Evolutionary conservation across 1,284 basidiomycete species (phyloP), one percentile per base, ranked within the genome.

Genomic region (Cryptococcus sp.): DNA sequence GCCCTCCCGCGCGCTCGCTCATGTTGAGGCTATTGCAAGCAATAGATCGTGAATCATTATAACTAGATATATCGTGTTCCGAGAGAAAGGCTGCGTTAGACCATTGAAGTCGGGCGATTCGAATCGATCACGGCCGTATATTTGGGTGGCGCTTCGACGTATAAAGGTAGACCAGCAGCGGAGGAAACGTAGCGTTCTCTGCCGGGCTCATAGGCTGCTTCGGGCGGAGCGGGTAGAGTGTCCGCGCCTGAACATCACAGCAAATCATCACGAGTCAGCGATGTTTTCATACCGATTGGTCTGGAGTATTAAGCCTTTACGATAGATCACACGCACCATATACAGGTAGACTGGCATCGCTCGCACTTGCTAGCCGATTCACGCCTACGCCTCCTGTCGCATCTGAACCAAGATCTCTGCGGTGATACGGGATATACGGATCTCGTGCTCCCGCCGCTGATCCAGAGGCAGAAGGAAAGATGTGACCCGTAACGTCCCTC

Each of bases 121-220:
- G 42, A 45, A 10, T 45, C 42, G 42, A 45, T 45, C n/a, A 15
- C 42, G 5, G 42, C 42, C 16, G 22, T 45, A 13, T 45, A 45
- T 45, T 45, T 45, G 42, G 42, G 42, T 22, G 42, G 42, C 15
- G 42, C 42, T 22, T 45, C 42, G 42, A 15, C 22, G 42, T 45
- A 45, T n/a, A 45, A 2, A 5, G 42, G 42, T n/a, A 45, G 42
- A 19, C n/a, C 42, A 22, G n/a, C 42, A 8, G n/a, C n/a, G 2
- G 42, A 19, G 5, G n/a, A n/a, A 5, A 22, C 22, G 42, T 45
- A 45, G 8, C 42, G n/a, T n/a, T n/a, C n/a, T 45, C 42, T n/a
- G 22, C 42, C 42, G 42, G 42, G 42, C 42, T 45, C 42, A 22
- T 45, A 45, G 22, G 42, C 42, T 45, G 42, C 42, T 45, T 45